Evolutionary conservation across 2,329 filamentous ascomycete species (phyloP).

Genomic region (Aspergillus cejpii): DNA sequence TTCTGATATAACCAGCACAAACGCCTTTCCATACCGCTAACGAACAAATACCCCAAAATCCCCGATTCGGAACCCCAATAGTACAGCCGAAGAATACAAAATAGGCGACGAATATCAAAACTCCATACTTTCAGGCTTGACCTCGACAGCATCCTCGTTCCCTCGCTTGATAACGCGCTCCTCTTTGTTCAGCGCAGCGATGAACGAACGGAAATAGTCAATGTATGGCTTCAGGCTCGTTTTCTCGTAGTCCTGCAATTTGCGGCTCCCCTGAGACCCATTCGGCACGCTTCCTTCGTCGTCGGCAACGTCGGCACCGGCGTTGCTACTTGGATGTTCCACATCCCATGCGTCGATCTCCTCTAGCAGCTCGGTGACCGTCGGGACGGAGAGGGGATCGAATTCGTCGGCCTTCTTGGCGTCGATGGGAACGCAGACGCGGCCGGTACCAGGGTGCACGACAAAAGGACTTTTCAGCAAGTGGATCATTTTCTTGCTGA

Average conservation of each 20-base stretch:
- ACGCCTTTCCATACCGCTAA: conserved; percentile 11
- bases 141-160: conserved; percentile 42
- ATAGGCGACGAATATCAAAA: conserved; percentile 45
- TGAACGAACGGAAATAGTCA: conserved; percentile 79
- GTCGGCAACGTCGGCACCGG: conserved; percentile 40
- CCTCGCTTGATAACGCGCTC: conserved; percentile 50
- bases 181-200: conserved; percentile 70
- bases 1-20: background rate
- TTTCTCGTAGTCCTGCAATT: conserved; percentile 87
- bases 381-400: conserved; percentile 82
- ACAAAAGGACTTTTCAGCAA: conserved; percentile 96
- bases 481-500: conserved; percentile 97
- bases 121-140: conserved; percentile 53
- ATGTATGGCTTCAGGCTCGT: conserved; percentile 90
- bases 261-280: conserved; percentile 36
- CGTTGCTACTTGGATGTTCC: conserved; percentile 20
- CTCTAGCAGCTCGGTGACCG: conserved; percentile 68
- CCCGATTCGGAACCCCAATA: background rate
- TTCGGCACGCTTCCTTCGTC: conserved; percentile 32
- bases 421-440: conserved; percentile 94
- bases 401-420: conserved; percentile 67
- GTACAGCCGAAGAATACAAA: background rate
- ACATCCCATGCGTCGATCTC: conserved; percentile 80
- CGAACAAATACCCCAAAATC: conserved; percentile 3
- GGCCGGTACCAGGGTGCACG: conserved; percentile 86